A percentile compares a stretch with the other conserved stretches of the same genome.
Evolutionary conservation across 2,329 filamentous ascomycete genomes (phyloP).

Genomic region (Xylaria sp.): DNA sequence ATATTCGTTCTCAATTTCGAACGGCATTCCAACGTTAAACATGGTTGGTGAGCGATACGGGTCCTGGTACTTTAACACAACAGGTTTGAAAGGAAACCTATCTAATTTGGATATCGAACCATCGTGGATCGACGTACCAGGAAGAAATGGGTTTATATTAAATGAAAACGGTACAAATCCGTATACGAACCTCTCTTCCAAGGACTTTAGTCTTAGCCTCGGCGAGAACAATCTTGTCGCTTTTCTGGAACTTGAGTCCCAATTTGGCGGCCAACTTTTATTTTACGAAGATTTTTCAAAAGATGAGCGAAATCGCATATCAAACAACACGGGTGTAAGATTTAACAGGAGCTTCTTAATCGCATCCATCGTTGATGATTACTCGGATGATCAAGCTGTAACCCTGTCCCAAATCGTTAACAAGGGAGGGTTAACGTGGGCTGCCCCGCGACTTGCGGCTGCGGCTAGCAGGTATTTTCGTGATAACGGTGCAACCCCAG

Average conservation of each 20-base stretch:
- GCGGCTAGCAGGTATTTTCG: conserved; percentile 5
- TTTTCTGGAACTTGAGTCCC: background rate
- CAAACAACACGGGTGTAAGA: background rate
- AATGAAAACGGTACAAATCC: background rate
- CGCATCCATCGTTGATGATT: too few species aligned
- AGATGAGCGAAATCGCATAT: background rate
- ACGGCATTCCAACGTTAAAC: conserved; percentile 6
- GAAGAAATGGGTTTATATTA: background rate
- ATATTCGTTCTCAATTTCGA: conserved; percentile 17
- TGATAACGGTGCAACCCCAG: conserved; percentile 9
- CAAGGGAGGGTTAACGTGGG: conserved; percentile 4
- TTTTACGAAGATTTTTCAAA: background rate
- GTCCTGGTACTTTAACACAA: conserved; percentile 17
- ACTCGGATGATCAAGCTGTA: background rate
- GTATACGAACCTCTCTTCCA: background rate
- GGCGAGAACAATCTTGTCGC: too few species aligned
- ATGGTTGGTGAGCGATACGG: conserved; percentile 8
- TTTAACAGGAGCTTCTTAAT: background rate
- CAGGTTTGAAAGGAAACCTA: background rate
- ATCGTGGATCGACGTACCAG: conserved; percentile 7
- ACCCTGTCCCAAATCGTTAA: background rate
- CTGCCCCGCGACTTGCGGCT: background rate
- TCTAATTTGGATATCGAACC: background rate
- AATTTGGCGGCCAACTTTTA: background rate
- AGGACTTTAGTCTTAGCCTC: too few species aligned